Conservation (phyloP, 768 basidiomycete species). For the Nevesoporus exiguus region DNA sequence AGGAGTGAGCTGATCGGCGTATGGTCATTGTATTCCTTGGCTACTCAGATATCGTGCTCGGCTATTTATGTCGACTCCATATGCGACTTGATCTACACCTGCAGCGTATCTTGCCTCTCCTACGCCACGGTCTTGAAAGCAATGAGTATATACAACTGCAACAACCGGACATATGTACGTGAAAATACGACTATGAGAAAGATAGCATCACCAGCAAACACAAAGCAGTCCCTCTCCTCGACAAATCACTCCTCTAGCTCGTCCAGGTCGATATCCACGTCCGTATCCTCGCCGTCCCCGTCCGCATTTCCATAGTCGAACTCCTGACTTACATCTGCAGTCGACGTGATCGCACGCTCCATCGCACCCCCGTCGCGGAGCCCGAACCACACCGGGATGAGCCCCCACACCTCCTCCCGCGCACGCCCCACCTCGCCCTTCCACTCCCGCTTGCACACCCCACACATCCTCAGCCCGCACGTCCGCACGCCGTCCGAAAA, state of each 20-base stretch:
- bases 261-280: slow-evolving; percentile 12
- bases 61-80: slow-evolving; percentile 9
- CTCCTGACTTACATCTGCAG: not conserved
- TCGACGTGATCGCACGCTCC: not conserved
- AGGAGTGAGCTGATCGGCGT: slow-evolving; percentile 47
- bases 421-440: slow-evolving; percentile 39
- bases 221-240: not conserved
- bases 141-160: slow-evolving; percentile 12
- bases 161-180: slow-evolving; percentile 1
- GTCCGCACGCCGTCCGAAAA: slow-evolving; percentile 58
- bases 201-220: slow-evolving; percentile 15
- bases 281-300: slow-evolving; percentile 10
- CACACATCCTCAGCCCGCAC: slow-evolving; percentile 55
- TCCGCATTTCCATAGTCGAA: not conserved
- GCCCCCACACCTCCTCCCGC: slow-evolving; percentile 58
- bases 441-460: slow-evolving; percentile 49
- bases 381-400: slow-evolving; percentile 65
- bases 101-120: not conserved
- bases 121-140: slow-evolving; percentile 5
- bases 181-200: slow-evolving; percentile 4
- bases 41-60: slow-evolving; percentile 10
- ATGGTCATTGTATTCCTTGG: slow-evolving; percentile 6
- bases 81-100: slow-evolving; percentile 13
- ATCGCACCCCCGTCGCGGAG: slow-evolving; percentile 26
- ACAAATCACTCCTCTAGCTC: slow-evolving; percentile 12